These are phyloP conservation scores for Corylus avellana DNA, from an alignment of 306 rosid genomes.

Conservation along the genomic window DNA sequence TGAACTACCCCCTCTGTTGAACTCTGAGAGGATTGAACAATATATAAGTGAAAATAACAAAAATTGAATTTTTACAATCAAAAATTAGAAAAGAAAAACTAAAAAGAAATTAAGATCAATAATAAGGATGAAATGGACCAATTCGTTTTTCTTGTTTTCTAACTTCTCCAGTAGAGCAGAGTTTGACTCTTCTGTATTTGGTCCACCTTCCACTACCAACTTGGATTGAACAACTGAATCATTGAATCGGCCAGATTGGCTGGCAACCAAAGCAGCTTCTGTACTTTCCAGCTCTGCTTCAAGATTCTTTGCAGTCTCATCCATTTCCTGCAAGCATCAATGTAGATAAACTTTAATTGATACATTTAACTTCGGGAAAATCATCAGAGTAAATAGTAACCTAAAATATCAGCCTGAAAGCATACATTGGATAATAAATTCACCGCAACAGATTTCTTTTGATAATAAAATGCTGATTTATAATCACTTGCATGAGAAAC, in stretches of 20 bases:
- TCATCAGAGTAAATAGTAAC: neutral
- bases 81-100: neutral
- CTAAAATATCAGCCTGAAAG: neutral
- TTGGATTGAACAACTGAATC: conserved; percentile 40
- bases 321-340: conserved; percentile 60
- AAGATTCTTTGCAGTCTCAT: conserved; percentile 58
- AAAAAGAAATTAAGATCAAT: conserved; percentile 11
- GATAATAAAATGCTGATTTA: neutral
- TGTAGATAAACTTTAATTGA: conserved; percentile 8
- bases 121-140: conserved; percentile 51
- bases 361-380: neutral
- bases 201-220: conserved; percentile 28
- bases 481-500: neutral
- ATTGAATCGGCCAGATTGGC: conserved; percentile 37
- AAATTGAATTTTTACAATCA: neutral
- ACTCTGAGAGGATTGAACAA: conserved; percentile 43
- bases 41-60: conserved; percentile 10
- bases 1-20: conserved; percentile 59
- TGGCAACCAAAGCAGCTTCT: conserved; percentile 30
- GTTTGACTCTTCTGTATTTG: conserved; percentile 47
- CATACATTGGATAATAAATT: neutral
- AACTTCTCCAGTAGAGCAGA: conserved; percentile 52
- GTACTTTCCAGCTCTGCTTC: conserved; percentile 47
- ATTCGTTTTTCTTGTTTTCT: conserved; percentile 71
- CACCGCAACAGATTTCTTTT: neutral